These are phyloP conservation scores for Aureobasidium subglaciale DNA, from an alignment of 2,329 filamentous ascomycete species.

Conservation along the genomic window DNA sequence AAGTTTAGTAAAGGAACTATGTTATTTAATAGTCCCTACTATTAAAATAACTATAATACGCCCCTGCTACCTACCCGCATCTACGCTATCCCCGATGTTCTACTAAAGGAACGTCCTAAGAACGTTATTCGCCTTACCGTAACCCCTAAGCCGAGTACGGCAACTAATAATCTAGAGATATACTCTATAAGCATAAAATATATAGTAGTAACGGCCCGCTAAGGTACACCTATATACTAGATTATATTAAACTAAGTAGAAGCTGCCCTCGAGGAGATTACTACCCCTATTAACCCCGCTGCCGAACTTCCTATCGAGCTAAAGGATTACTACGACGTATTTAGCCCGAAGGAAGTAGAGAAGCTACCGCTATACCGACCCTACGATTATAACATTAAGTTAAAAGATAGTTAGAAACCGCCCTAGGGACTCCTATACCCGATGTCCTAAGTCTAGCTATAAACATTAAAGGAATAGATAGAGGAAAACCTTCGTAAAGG, in stretches of 20 bases:
- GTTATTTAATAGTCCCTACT: not conserved
- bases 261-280: not conserved
- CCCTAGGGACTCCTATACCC: not conserved
- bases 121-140: not conserved
- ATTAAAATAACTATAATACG: not conserved
- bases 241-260: not conserved
- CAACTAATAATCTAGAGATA: not conserved
- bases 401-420: not conserved
- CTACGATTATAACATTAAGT: not conserved
- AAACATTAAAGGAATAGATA: not conserved
- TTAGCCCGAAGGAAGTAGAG: constrained; percentile 6
- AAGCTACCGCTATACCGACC: not conserved
- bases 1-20: not conserved
- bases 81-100: not conserved
- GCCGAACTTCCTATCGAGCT: not conserved
- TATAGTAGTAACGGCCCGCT: not conserved
- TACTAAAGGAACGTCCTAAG: not conserved
- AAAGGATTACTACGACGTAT: not conserved
- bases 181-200: not conserved
- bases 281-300: not conserved
- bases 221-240: not conserved
- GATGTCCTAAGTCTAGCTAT: not conserved
- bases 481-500: not conserved
- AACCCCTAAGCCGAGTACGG: not conserved
- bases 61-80: not conserved